These are phyloP conservation scores for Tolypocladium endophyticum DNA, from an alignment of 2,329 filamentous ascomycete genomes.

Conservation along the genomic window DNA sequence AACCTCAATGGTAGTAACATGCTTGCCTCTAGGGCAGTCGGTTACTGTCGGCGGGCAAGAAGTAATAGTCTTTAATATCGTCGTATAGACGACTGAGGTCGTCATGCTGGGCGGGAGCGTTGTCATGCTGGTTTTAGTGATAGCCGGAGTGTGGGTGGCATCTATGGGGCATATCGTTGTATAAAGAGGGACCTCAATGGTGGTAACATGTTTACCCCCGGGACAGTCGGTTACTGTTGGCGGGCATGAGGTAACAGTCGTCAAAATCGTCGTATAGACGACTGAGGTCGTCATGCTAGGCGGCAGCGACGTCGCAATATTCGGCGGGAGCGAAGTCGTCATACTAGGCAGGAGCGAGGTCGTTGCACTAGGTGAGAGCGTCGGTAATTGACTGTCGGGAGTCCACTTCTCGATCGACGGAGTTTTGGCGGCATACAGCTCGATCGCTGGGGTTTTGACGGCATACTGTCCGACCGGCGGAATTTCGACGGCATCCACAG, in stretches of 20 bases:
- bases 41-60: not conserved
- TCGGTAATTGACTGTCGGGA: no score
- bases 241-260: not conserved
- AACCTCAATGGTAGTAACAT: not conserved
- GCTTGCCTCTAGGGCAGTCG: not conserved
- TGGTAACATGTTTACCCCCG: not conserved
- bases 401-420: not conserved
- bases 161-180: not conserved
- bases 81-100: not conserved
- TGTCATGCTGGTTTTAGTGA: no score
- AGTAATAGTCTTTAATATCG: not conserved
- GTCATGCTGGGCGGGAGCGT: not conserved
- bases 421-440: no score
- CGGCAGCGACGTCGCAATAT: not conserved
- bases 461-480: no score
- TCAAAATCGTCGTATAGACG: not conserved
- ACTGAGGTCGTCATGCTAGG: not conserved
- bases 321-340: not conserved
- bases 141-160: not conserved
- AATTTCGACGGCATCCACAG: no score
- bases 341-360: not conserved
- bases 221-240: not conserved
- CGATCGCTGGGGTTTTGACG: no score
- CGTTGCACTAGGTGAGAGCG: no score
- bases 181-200: not conserved